A percentile compares a stretch with the other conserved stretches of the same genome.
Conservation (phyloP, 495 filamentous ascomycete species). For the Aspergillus haitiensis region DNA sequence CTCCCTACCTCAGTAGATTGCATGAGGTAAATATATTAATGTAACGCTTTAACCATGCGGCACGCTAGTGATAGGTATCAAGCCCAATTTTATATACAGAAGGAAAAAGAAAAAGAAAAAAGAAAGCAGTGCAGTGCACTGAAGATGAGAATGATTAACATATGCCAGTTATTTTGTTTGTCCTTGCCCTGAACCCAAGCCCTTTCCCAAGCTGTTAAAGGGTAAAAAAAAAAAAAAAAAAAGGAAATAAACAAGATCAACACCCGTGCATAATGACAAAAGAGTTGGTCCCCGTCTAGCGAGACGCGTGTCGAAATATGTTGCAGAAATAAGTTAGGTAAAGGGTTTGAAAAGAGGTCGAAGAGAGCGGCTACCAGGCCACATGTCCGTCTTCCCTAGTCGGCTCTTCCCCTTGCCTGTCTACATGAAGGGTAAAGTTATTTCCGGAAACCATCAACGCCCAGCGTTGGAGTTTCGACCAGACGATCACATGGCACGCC, state of each 20-base stretch:
- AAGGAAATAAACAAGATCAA: not conserved
- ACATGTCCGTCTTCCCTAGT: not conserved
- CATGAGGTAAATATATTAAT: constrained; percentile 8
- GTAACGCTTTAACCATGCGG: constrained; percentile 14
- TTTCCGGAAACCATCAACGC: constrained; percentile 79
- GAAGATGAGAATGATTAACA: constrained; percentile 1
- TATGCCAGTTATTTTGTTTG: not conserved
- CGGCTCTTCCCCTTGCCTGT: not conserved
- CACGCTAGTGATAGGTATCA: constrained; percentile 19
- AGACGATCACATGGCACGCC: constrained; percentile 71
- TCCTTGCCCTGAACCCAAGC: not conserved
- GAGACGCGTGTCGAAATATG: not conserved
- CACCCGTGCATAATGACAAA: not conserved
- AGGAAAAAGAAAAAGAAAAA: constrained; percentile 17
- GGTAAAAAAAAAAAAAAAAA: not conserved
- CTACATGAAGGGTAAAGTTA: constrained; percentile 17
- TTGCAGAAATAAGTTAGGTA: not conserved
- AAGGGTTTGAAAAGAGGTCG: not conserved
- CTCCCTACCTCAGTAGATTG: constrained; percentile 3
- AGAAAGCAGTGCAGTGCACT: constrained; percentile 13
- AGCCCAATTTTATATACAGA: constrained; percentile 17
- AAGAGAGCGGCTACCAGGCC: not conserved
- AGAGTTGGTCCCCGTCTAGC: too few species aligned
- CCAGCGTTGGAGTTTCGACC: constrained; percentile 85
- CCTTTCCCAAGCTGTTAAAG: not conserved